Base-by-base conservation (phyloP, 177 flowering plant species). In the Telopea speciosissima region DNA sequence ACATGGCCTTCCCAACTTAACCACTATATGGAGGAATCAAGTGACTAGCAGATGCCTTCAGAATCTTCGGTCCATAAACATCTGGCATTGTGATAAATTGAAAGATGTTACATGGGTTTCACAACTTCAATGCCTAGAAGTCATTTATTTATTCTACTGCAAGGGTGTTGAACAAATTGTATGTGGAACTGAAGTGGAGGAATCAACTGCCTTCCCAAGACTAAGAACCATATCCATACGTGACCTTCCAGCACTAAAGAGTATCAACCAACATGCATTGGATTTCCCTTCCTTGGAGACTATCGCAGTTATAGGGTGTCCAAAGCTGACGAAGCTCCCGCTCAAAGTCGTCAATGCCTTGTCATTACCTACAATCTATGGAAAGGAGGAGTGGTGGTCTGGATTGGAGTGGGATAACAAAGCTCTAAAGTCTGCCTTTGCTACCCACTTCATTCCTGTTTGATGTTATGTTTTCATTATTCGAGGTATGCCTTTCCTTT, bases 321-420 rank as follows among this genome's bases (percentile, higher is more conserved):
- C 84, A n/a, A 71, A 71, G 69, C 71, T 82, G 63, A 79, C 72
- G 75, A 77, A 77, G 68, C 69, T 82, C 19, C 82, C 84, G 13
- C 42, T 79, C 56, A 64, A 61, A 67, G 60, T 66, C 49, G 24
- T 22, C 12, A 49, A 21, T 31, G 44, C 23, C 49, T 67, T 66
- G 12, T 54, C 56, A 19, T 19, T 72, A 44, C 80, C 76, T 25
- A 79, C 70, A 8, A 73, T 82, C 23, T 79, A 82, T 58, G 76
- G 84, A 28, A 36, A 63, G 28, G 69, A 71, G 33, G 77, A 75
- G 63, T 82, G 84, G 84, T 82, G 84, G 84, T 77, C 77, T 63
- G 75, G 73, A 58, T 70, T 82, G 68, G 72, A 79, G 52, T 79
- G 82, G 80, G 80, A 76, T 40, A 73, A 79, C 8, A 62, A 66